These are phyloP conservation scores for Canariomyces notabilis DNA, from an alignment of 2,329 filamentous ascomycete genomes.

Conservation along the genomic window DNA sequence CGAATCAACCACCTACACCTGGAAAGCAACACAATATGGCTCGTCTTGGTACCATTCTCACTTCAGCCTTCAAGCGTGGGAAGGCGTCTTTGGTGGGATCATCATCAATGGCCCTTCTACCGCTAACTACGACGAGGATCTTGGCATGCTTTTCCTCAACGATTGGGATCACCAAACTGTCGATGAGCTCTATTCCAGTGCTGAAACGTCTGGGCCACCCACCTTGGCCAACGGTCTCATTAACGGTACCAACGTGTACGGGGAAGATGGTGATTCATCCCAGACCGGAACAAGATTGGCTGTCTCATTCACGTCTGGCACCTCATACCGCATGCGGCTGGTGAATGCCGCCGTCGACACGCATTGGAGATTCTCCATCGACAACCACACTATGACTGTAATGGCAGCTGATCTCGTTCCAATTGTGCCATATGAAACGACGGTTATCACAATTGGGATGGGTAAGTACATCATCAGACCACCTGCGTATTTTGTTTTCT, in stretches of 20 bases:
- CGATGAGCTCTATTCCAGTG: background rate
- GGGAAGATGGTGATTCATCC: slow-evolving; percentile 35
- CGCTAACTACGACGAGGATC: slow-evolving; percentile 12
- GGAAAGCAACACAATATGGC: slow-evolving; percentile 30
- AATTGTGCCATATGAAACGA: slow-evolving; percentile 43
- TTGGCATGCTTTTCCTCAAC: slow-evolving; percentile 8
- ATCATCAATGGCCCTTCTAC: slow-evolving; percentile 14
- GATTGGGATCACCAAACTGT: slow-evolving; percentile 11
- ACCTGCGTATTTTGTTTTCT: no score
- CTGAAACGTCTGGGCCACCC: slow-evolving; percentile 11
- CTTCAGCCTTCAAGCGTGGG: slow-evolving; percentile 26
- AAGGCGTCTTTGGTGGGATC: slow-evolving; percentile 16
- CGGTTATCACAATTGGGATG: no score
- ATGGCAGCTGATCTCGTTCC: slow-evolving; percentile 46
- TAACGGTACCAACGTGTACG: slow-evolving; percentile 22
- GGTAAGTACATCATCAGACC: no score
- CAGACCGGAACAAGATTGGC: no score
- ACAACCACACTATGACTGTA: slow-evolving; percentile 43
- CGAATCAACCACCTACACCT: slow-evolving; percentile 30
- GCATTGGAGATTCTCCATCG: slow-evolving; percentile 41
- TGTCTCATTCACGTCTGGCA: slow-evolving; percentile 30
- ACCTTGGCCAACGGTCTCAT: slow-evolving; percentile 22
- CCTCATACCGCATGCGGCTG: slow-evolving; percentile 21
- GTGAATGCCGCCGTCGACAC: slow-evolving; percentile 42
- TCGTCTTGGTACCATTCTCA: slow-evolving; percentile 33